Evolutionary conservation across 352 stramenopile species (phyloP), one percentile per base, ranked within the genome.

Genomic region (Pythium biforme): DNA sequence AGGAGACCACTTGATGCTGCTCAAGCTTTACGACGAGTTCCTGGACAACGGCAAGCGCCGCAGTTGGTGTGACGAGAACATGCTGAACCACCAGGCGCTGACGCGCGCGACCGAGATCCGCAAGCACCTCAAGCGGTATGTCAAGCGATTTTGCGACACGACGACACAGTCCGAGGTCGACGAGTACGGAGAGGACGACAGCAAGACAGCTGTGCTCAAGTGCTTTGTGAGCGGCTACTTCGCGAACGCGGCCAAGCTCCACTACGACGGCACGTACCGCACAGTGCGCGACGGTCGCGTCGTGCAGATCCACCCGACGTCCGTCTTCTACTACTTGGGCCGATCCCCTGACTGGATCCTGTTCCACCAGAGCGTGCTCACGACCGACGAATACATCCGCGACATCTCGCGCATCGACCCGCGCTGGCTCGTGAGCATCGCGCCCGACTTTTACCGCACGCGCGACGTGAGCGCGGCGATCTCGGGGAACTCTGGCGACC

Each of bases 341-440:
- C 83, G 71, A 12, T 78, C 95, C 33, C 97, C 97, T 4, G 97
- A 99, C 69, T 99, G 98, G 84, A 92, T 99, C 19, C 80, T 98
- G 31, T 99, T 99, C 74, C 97, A 99, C 67, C 95, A 99, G 73
- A 96, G 99, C 43, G 97, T 99, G 25, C 89, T 98, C 47, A 99
- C 97, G 1, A 97, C 89, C 0, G 97, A 99, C 59, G 97, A 99
- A 73, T 98, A 92, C 59, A 83, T 96, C 25, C 81, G 82, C 11
- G 79, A 90, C 43, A 77, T 91, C 37, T 78, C 70, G 14, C 83
- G 64, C 50, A 89, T 94, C 46, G 79, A 94, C 23, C 85, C 85
- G 8, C 79, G 85, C 27, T 94, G 85, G 85, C 71, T 94, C 26
- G 69, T 91, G 17, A 66, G 67, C 27, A 69, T 85, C 1, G 81